These are phyloP conservation scores for Cenococcum geophilum DNA, from an alignment of 495 filamentous ascomycete genomes.

Conservation along the genomic window DNA sequence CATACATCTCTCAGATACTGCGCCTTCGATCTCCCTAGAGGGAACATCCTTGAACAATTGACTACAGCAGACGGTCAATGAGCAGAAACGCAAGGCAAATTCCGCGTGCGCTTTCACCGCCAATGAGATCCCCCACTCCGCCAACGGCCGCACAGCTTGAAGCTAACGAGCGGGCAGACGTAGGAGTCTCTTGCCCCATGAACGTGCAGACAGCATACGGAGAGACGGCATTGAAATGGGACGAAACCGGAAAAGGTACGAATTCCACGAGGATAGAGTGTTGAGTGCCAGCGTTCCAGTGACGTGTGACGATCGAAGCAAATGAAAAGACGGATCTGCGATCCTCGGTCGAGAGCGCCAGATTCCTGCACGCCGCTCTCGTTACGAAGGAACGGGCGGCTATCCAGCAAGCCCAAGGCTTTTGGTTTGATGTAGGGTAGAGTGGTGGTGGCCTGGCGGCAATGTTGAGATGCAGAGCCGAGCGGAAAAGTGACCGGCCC, in stretches of 20 bases:
- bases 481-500: background rate
- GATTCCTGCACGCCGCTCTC: background rate
- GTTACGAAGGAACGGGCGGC: slow-evolving; percentile 2
- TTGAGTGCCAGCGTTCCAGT: background rate
- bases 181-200: background rate
- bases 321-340: background rate
- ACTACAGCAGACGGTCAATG: background rate
- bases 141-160: slow-evolving; percentile 1
- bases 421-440: background rate
- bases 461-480: background rate
- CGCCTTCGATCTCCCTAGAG: background rate
- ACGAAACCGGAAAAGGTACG: background rate
- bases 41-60: background rate
- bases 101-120: slow-evolving; percentile 1
- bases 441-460: background rate
- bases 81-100: background rate
- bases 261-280: background rate
- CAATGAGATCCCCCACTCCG: background rate
- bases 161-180: background rate
- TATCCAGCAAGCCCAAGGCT: background rate
- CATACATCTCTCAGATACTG: background rate
- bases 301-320: background rate
- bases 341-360: background rate
- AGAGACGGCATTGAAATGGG: background rate
- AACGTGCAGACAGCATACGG: background rate